These are phyloP conservation scores for Casuarina glauca DNA, from an alignment of 306 rosid species.

Conservation along the genomic window DNA sequence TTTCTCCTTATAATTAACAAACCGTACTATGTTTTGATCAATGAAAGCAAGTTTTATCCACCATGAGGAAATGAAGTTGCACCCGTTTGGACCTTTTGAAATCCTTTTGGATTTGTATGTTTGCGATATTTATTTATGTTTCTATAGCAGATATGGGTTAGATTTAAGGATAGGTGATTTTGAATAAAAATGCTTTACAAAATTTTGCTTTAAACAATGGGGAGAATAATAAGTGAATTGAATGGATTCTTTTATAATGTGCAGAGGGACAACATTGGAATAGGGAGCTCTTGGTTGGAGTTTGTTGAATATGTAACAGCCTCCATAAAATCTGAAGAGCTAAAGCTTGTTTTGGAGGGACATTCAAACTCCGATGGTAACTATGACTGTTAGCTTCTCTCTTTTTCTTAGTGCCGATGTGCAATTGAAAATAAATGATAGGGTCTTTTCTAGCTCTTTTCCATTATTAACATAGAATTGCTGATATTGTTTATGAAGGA, in stretches of 20 bases:
- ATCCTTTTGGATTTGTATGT: neutral
- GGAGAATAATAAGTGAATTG: no score
- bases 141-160: neutral
- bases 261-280: constrained; percentile 87
- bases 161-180: neutral
- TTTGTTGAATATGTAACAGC: constrained; percentile 61
- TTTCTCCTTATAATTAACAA: neutral
- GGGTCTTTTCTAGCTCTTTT: no score
- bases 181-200: neutral
- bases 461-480: no score
- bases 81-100: neutral
- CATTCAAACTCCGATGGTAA: constrained; percentile 40
- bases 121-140: constrained; percentile 11
- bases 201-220: no score
- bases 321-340: constrained; percentile 69
- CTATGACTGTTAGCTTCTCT: constrained; percentile 1
- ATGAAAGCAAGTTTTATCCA: neutral
- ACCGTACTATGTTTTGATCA: neutral
- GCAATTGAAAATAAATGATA: no score
- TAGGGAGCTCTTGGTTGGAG: constrained; percentile 82
- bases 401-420: constrained; percentile 1
- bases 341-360: constrained; percentile 64
- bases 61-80: neutral
- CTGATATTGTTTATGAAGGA: no score
- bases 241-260: neutral